Base-by-base conservation (phyloP, 2,329 filamentous ascomycete species). In the Venturia carpophila region DNA sequence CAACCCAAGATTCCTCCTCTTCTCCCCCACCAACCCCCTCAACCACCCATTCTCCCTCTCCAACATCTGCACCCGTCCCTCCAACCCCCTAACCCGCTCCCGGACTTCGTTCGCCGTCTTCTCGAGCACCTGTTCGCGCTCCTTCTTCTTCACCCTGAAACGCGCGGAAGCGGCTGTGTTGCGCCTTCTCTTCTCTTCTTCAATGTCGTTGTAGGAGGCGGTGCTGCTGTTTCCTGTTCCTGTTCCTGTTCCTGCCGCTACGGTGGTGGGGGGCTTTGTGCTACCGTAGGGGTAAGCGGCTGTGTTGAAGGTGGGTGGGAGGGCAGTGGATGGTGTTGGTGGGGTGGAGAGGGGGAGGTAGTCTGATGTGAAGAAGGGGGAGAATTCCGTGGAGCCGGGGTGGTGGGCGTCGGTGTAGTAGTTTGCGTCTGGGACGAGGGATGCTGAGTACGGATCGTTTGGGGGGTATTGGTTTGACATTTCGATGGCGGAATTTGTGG, bases 101-200 rank as follows among this genome's bases (percentile, higher is more conserved):
- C 73, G 74, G 77, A 82, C 81, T 62, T 81, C 79, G 72, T 79
- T 80, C 60, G 79, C 75, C 30, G 76, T 76, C 74, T 80, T 78
- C 75, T 82, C 80, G 49, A 82, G 75, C 10, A 76, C 78, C 69
- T 79, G 78, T 71, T 82, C 80, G 52, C 80, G 77, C 71, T 82
- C 79, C 77, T 82, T 82, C 79, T 82, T 82, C 76, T 82, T 82
- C 67, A 82, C 76, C 58, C 80, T 77, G 76, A 82, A 82, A 49
- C 80, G 78, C 15, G 80, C 80, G 64, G 75, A 78, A 19, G 80
- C 80, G 45, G 80, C 80, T 1, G 80, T 82, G 73, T 82, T 82
- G 66, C 80, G 78, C 37, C 80, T 78, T 58, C 80, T 79, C 73
- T 82, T 82, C 74, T 82, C 80, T 70, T 82, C 80, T 66, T 82